These are phyloP conservation scores for Polychaeton citri DNA, from an alignment of 2,329 filamentous ascomycete genomes.

Conservation along the genomic window DNA sequence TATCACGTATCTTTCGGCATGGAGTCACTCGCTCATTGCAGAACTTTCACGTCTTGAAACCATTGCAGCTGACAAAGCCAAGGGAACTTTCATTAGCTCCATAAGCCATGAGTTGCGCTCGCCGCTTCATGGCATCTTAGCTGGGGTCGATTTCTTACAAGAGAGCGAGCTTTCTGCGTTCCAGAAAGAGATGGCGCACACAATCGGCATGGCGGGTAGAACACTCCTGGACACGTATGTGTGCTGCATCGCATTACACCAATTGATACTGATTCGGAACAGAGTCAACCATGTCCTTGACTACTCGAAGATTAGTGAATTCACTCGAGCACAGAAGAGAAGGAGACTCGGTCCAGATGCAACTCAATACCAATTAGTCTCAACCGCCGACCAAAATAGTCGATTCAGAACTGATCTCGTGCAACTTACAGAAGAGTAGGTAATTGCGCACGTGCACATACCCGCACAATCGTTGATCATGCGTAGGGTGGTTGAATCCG, in stretches of 20 bases:
- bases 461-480: neutral
- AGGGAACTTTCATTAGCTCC: conserved; percentile 37
- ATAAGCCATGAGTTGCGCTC: conserved; percentile 39
- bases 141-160: conserved; percentile 36
- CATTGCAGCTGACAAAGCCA: conserved; percentile 30
- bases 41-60: conserved; percentile 24
- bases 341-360: neutral
- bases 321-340: conserved; percentile 6
- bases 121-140: conserved; percentile 30
- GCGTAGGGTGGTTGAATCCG: conserved; percentile 5
- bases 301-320: conserved; percentile 30
- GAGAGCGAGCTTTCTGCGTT: conserved; percentile 28
- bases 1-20: conserved; percentile 24
- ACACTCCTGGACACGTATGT: conserved; percentile 35
- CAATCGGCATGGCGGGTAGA: conserved; percentile 35
- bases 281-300: conserved; percentile 28
- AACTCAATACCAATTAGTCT: neutral
- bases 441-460: neutral
- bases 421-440: conserved; percentile 11
- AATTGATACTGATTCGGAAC: neutral
- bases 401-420: conserved; percentile 10
- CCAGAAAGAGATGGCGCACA: conserved; percentile 31
- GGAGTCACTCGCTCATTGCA: conserved; percentile 25
- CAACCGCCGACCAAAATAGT: neutral
- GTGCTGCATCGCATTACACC: neutral